Conservation (phyloP, 371 early-diverging fungal genomes). For the Mortierella polycephala region DNA sequence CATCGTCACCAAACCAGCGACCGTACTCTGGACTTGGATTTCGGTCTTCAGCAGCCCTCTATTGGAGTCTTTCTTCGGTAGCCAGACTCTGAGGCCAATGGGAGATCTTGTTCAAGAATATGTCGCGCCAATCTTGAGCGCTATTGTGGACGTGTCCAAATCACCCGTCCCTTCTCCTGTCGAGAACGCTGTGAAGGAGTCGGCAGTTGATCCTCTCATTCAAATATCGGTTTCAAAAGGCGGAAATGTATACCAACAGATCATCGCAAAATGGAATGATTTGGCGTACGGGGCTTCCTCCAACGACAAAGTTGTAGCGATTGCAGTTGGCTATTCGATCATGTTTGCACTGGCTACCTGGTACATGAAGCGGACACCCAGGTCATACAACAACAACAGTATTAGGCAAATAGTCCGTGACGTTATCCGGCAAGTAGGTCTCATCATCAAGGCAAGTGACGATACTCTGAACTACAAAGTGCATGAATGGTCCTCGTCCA, state of each 20-base stretch:
- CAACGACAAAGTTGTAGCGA: slow-evolving; percentile 53
- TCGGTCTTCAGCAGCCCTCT: slow-evolving; percentile 1
- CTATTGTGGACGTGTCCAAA: slow-evolving; percentile 7
- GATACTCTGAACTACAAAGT: no score
- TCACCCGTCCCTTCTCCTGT: background rate
- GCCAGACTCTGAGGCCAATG: slow-evolving; percentile 18
- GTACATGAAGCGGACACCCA: slow-evolving; percentile 19
- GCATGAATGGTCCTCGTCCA: no score
- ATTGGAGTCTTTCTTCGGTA: slow-evolving; percentile 23
- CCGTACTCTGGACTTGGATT: background rate
- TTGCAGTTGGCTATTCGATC: slow-evolving; percentile 52
- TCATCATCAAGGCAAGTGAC: slow-evolving; percentile 60
- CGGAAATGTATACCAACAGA: slow-evolving; percentile 11
- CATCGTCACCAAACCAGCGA: slow-evolving; percentile 16
- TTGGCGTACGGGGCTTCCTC: slow-evolving; percentile 38
- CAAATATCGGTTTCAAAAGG: slow-evolving; percentile 3
- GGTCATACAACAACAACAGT: slow-evolving; percentile 20
- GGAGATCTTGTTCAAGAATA: slow-evolving; percentile 18
- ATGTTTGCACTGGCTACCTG: slow-evolving; percentile 39
- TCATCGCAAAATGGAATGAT: slow-evolving; percentile 20
- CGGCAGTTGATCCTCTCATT: background rate
- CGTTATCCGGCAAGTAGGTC: slow-evolving; percentile 62
- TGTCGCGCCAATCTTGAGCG: slow-evolving; percentile 14
- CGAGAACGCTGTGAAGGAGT: slow-evolving; percentile 5
- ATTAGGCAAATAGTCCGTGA: slow-evolving; percentile 60